Conservation (phyloP, 768 basidiomycete genomes). For the Hypsizygus marmoreus region DNA sequence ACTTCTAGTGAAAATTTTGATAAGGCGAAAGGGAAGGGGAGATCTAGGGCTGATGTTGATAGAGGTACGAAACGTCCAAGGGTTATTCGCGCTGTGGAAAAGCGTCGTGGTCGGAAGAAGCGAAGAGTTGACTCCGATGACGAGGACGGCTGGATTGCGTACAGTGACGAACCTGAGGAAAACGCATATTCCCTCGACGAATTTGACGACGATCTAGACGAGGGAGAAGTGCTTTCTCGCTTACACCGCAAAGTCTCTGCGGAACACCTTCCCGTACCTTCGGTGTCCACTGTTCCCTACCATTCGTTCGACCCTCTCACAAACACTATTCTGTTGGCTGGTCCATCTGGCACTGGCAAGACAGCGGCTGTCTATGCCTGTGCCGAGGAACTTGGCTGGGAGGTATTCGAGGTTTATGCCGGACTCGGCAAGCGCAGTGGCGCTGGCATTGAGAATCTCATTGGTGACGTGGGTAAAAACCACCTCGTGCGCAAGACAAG, state of each 20-base stretch:
- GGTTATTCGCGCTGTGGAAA: conserved; percentile 55
- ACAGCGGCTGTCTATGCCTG: conserved; percentile 93
- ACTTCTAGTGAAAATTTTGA: conserved; percentile 16
- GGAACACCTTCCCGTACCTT: too few relatives aligned
- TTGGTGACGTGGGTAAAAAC: conserved; percentile 94
- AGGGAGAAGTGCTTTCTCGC: conserved; percentile 32
- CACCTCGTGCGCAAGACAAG: conserved; percentile 64
- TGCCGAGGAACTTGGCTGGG: conserved; percentile 92
- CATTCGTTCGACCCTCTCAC: conserved; percentile 52
- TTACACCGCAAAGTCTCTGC: conserved; percentile 16
- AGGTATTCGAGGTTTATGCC: conserved; percentile 95
- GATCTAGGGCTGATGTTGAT: conserved; percentile 14
- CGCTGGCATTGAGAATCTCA: conserved; percentile 70
- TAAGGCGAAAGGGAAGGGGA: conserved; percentile 27
- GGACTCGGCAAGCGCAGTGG: conserved; percentile 91
- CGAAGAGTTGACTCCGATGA: conserved; percentile 56
- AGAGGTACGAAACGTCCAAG: conserved; percentile 59
- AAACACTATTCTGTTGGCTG: conserved; percentile 85
- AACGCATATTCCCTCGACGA: conserved; percentile 28
- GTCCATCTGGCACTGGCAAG: conserved; percentile 87
- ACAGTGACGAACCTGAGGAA: conserved; percentile 34
- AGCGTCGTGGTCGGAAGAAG: conserved; percentile 52
- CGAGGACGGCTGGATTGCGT: conserved; percentile 60
- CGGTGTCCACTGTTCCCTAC: too few relatives aligned
- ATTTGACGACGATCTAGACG: conserved; percentile 33